Evolutionary conservation across 345 rosid genomes (phyloP).

Genomic region (Pugionium cornutum): DNA sequence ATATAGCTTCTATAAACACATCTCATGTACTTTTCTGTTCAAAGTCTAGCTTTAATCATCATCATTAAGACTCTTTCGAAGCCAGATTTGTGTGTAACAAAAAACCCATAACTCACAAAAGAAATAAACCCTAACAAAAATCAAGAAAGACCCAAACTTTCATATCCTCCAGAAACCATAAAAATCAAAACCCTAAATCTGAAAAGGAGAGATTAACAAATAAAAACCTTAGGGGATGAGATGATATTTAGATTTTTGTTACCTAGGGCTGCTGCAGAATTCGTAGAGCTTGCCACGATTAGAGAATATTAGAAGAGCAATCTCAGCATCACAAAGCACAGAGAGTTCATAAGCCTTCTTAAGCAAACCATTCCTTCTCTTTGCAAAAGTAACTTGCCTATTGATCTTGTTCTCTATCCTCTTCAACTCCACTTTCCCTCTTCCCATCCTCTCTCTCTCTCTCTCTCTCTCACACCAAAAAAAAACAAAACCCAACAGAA

Average conservation of each 20-base stretch:
- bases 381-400: conserved; percentile 47
- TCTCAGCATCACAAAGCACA: conserved; percentile 48
- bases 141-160: conserved; percentile 20
- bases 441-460: conserved; percentile 48
- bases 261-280: conserved; percentile 62
- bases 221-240: neutral
- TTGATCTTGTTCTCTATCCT: conserved; percentile 68
- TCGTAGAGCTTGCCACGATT: conserved; percentile 66
- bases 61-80: conserved; percentile 27
- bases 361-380: conserved; percentile 45
- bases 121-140: conserved; percentile 26
- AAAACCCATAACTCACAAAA: conserved; percentile 13
- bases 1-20: conserved; percentile 20
- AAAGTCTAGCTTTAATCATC: conserved; percentile 33
- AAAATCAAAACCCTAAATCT: conserved; percentile 30
- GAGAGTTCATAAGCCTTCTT: conserved; percentile 47
- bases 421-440: conserved; percentile 64
- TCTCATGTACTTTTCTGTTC: conserved; percentile 12
- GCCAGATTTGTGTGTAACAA: conserved; percentile 12
- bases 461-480: conserved; percentile 29
- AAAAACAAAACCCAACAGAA: conserved; percentile 31
- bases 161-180: neutral
- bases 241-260: neutral
- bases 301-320: conserved; percentile 68
- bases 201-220: neutral